Evolutionary conservation across 352 stramenopile genomes (phyloP).

Genomic region (Phytopythium sindhum): DNA sequence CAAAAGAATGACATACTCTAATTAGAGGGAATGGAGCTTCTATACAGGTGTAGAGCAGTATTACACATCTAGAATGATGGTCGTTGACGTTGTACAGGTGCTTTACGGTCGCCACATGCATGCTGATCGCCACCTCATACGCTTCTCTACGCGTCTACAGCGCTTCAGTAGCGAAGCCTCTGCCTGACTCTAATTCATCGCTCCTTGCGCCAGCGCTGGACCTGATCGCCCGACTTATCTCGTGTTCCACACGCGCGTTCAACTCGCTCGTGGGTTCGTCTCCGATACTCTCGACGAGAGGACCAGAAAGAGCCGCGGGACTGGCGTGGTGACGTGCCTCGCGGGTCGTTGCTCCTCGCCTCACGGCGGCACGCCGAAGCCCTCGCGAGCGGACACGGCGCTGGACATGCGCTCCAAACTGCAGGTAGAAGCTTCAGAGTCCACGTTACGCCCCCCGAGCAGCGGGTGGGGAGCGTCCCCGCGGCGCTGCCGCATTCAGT

Average conservation of each 20-base stretch:
- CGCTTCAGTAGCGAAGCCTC: no score
- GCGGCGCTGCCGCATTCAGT: not conserved
- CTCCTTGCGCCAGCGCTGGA: not conserved
- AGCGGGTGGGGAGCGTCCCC: no score
- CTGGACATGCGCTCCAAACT: not conserved
- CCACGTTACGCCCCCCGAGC: no score
- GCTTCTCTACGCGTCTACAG: no score
- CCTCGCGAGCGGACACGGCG: not conserved
- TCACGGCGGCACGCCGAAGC: not conserved
- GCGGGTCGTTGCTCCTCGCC: not conserved
- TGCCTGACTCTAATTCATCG: no score
- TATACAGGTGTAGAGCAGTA: not conserved
- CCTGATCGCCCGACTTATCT: not conserved
- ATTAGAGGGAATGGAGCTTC: not conserved
- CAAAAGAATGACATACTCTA: not conserved
- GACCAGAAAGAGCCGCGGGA: constrained; percentile 5
- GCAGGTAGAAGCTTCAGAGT: not conserved
- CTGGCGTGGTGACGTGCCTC: not conserved
- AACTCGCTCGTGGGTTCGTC: not conserved
- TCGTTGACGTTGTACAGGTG: not conserved
- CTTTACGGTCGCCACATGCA: not conserved
- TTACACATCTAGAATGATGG: not conserved
- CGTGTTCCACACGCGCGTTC: not conserved
- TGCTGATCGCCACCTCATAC: no score
- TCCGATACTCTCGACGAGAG: not conserved